Evolutionary conservation across 148 eudicot genomes (phyloP).

Genomic region (Fagopyrum esculentum): DNA sequence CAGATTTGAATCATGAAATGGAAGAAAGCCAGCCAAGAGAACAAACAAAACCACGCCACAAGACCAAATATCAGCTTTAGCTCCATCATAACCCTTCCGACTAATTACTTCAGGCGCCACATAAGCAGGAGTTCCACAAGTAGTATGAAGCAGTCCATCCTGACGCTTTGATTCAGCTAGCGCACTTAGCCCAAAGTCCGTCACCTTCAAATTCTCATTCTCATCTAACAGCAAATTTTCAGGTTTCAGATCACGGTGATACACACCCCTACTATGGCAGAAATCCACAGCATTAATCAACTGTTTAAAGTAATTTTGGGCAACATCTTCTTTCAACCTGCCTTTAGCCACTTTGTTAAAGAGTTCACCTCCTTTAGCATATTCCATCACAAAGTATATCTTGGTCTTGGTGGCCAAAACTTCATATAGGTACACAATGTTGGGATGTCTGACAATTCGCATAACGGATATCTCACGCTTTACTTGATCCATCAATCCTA

Average conservation of each 20-base stretch:
- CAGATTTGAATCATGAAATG: slow-evolving; percentile 69
- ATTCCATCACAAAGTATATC: slow-evolving; percentile 67
- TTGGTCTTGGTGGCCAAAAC: slow-evolving; percentile 78
- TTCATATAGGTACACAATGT: slow-evolving; percentile 56
- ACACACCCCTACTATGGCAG: slow-evolving; percentile 82
- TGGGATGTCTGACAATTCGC: slow-evolving; percentile 58
- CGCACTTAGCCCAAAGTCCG: slow-evolving; percentile 81
- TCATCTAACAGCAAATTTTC: slow-evolving; percentile 79
- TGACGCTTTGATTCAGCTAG: slow-evolving; percentile 55
- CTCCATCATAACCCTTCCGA: slow-evolving; percentile 76
- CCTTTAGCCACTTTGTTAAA: slow-evolving; percentile 65
- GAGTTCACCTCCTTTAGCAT: slow-evolving; percentile 79
- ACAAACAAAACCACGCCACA: slow-evolving; percentile 76
- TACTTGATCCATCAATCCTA: slow-evolving; percentile 53
- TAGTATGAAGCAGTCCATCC: slow-evolving; percentile 77
- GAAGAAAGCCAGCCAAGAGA: slow-evolving; percentile 72
- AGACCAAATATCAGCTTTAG: slow-evolving; percentile 74
- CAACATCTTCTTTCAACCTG: slow-evolving; percentile 53
- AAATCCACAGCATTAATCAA: slow-evolving; percentile 62
- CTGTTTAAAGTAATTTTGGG: slow-evolving; percentile 59
- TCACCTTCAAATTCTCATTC: slow-evolving; percentile 56
- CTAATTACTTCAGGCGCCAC: slow-evolving; percentile 75
- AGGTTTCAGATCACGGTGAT: slow-evolving; percentile 80
- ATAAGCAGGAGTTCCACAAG: slow-evolving; percentile 87
- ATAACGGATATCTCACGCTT: slow-evolving; percentile 65